These are phyloP conservation scores for Ricinus communis DNA, from an alignment of 345 rosid genomes.

Conservation along the genomic window DNA sequence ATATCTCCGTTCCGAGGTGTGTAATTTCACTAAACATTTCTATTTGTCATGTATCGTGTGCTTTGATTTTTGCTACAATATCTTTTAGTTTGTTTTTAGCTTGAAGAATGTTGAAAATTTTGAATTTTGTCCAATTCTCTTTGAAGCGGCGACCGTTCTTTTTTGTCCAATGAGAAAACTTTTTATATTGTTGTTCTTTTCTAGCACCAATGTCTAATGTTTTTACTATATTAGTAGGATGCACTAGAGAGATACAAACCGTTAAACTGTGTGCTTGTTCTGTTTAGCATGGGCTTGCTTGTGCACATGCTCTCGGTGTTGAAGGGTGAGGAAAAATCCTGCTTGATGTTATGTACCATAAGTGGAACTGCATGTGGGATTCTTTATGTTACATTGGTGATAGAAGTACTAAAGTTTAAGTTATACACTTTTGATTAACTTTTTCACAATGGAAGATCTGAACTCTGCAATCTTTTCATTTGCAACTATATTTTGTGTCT, in stretches of 20 bases:
- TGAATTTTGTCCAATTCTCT: neutral
- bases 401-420: neutral
- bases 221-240: neutral
- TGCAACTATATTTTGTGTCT: neutral
- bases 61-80: neutral
- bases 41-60: neutral
- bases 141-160: neutral
- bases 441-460: neutral
- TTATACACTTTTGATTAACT: neutral
- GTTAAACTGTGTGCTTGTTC: neutral
- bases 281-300: neutral
- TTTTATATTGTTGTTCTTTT: neutral
- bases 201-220: neutral
- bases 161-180: neutral
- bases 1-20: conserved; percentile 92
- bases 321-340: neutral
- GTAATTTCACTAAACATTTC: neutral
- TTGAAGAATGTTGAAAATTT: neutral
- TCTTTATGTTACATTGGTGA: neutral
- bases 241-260: neutral
- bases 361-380: neutral
- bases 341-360: neutral
- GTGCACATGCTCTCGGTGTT: conserved; percentile 1
- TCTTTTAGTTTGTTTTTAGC: neutral
- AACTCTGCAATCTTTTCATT: neutral